Evolutionary conservation across 2,329 filamentous ascomycete species (phyloP).

Genomic region (Cyphellophora attinorum): DNA sequence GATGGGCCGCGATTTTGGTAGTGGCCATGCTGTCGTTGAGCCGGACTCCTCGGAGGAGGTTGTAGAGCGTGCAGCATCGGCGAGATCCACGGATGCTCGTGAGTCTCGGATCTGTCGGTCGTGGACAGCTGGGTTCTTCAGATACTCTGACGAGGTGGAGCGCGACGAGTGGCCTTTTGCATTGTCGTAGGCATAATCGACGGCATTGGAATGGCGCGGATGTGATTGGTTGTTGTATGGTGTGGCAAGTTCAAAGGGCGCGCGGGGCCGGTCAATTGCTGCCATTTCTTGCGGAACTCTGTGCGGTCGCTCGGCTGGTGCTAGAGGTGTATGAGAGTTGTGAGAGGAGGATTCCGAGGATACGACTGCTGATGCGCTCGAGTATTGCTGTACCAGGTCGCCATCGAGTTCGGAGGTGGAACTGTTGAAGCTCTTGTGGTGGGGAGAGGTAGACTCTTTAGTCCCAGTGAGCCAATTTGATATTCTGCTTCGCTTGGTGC

Average conservation of each 20-base stretch:
- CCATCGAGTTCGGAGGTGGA: background rate
- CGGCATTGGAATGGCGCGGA: conserved; percentile 9
- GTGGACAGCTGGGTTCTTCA: too few species aligned
- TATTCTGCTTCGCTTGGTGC: conserved; percentile 6
- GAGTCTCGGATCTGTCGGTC: background rate
- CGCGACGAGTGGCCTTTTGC: conserved; percentile 12
- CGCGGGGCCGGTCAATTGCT: conserved; percentile 12
- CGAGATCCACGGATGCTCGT: background rate
- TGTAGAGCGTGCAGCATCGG: background rate
- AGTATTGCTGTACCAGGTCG: background rate
- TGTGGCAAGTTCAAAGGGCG: conserved; percentile 15
- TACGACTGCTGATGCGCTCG: background rate
- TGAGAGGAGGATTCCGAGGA: background rate
- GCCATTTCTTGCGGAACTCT: conserved; percentile 14
- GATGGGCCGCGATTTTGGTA: background rate
- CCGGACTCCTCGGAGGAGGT: background rate
- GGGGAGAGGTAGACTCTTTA: conserved; percentile 3
- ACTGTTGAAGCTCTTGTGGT: background rate
- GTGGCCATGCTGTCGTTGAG: background rate
- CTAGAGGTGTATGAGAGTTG: too few species aligned
- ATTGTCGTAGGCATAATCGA: conserved; percentile 13
- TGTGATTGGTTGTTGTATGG: conserved; percentile 13
- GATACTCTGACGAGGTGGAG: conserved; percentile 7
- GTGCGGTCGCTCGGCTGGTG: too few species aligned
- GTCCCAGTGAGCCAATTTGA: conserved; percentile 13